Evolutionary conservation across 768 basidiomycete genomes (phyloP), one percentile per base, ranked within the genome.

Genomic region (Mycena olivaceomarginata): DNA sequence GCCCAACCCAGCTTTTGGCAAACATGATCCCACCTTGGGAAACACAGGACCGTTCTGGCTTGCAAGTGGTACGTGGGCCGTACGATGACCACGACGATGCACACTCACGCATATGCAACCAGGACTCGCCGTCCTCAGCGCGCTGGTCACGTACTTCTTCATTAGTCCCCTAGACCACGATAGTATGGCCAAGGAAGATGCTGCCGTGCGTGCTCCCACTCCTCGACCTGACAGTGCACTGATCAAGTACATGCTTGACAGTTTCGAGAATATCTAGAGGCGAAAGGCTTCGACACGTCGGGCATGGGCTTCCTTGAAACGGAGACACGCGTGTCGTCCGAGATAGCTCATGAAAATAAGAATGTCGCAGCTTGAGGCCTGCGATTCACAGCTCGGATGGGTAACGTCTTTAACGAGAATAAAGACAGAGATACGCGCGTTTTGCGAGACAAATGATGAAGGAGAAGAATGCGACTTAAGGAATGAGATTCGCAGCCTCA

Each of bases 251-350:
- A 7, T 20, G 1, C 7, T 16, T 51, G 13, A 25, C 79, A 94
- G 91, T 98, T 98, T 92, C 95, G 95, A 70, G 90, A 90, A 79
- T 98, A 98, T 83, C 90, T 98, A 70, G 93, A 93, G 81, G 90
- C 86, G 12, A 84, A 97, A 81, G 96, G 96, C 10, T 98, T 92
- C 81, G 96, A 98, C 83, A 94, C 93, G 45, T 88, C 91, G 9
- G 86, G 86, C 63, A 94, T 97, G 94, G 96, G 96, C 70, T 84
- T 92, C 39, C n/a, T 11, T 46, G 77, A 72, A 3, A 67, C 15
- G 22, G 72, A 79, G 18, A 70, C 68, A 0, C 37, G 53, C 15
- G 46, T 40, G 1, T 57, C 60, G 22, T 72, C 75, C 18, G 31
- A 31, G 31, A 31, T 31, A 31, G 31, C 2, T 31, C 31, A 31